Base-by-base conservation (phyloP, 805 yeast genomes). In the Candida patagonica region DNA sequence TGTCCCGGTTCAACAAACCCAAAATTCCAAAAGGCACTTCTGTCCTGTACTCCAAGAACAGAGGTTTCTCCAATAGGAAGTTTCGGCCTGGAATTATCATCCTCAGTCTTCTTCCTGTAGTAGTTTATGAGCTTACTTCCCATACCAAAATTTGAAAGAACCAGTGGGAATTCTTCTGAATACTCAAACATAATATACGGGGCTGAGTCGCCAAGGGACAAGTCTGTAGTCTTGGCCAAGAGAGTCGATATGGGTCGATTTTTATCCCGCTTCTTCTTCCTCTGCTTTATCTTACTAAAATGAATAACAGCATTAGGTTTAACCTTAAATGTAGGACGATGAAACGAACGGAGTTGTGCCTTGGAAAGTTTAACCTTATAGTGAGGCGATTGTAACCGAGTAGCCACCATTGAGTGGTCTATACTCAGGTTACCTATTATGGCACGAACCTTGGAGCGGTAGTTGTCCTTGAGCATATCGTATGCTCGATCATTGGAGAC, bases 21-120 rank as follows among this genome's bases (percentile, higher is more conserved):
- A 65, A 87, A 92, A 59, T 88, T 92, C 97, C 98, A 92, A 57
- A 92, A 92, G 9, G 98, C 96, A 6, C 95, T 84, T 52, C 94
- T 73, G 61, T 92, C 98, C 56, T 88, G 95, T 1, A 85, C 84
- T n/a, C 96, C 96, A 26, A 92, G 66, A 2, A 92, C 95, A 61
- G 84, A 92, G 0, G 97, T 92, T 57, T 92, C 98, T 33, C 98
- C 98, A 30, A 87, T 70, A 1, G 85, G 74, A 21, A 87, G 67
- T 53, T 88, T 89, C 0, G 97, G 97, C 44, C 97, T 74, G 4
- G 82, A 69, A 3, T 75, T 73, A 57, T 92, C 98, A 37, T 83
- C 87, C 12, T 80, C 86, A 43, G 68, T 68, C 44, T 74, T 76
- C 57, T 89, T 89, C 48, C 98, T 72, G 60, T 92, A 92, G 57